phyloP scores from a whole-genome alignment of 2,329 filamentous ascomycete species.

The Zasmidium angulare region DNA sequence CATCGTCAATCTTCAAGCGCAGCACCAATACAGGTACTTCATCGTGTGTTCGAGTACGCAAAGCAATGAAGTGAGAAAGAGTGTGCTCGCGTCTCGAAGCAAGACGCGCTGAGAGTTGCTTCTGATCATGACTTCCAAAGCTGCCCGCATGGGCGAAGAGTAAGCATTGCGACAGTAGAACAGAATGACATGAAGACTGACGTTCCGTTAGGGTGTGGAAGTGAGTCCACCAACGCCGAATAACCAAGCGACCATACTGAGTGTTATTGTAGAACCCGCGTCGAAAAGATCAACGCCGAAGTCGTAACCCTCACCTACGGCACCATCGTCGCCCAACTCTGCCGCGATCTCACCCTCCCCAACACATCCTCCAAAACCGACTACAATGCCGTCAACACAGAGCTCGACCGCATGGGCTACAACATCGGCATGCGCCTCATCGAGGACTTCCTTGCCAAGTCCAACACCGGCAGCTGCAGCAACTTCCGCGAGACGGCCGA shows the following conservation, averaged over 20 bases:
- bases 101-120: slow-evolving; percentile 16
- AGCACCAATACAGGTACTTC: not conserved
- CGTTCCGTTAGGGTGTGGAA: slow-evolving; percentile 76
- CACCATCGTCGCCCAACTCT: slow-evolving; percentile 93
- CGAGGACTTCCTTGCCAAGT: slow-evolving; percentile 96
- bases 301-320: slow-evolving; percentile 96
- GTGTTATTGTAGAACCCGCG: slow-evolving; percentile 68
- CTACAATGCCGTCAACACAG: slow-evolving; percentile 94
- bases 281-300: slow-evolving; percentile 98
- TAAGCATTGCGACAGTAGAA: slow-evolving; percentile 48
- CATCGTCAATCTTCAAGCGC: not conserved
- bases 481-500: slow-evolving; percentile 97
- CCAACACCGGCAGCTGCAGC: slow-evolving; percentile 80
- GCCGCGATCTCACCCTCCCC: slow-evolving; percentile 71
- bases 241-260: not conserved
- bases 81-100: slow-evolving; percentile 16
- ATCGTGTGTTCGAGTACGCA: not conserved
- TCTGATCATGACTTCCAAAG: slow-evolving; percentile 57
- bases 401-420: slow-evolving; percentile 98
- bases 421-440: slow-evolving; percentile 95
- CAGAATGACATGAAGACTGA: slow-evolving; percentile 26
- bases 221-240: slow-evolving; percentile 55
- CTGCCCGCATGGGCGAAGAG: slow-evolving; percentile 72
- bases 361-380: slow-evolving; percentile 64
- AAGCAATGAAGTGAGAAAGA: slow-evolving; percentile 29